Conservation (phyloP, 305 asterid species). For the Fraxinus xanthoxyloides region DNA sequence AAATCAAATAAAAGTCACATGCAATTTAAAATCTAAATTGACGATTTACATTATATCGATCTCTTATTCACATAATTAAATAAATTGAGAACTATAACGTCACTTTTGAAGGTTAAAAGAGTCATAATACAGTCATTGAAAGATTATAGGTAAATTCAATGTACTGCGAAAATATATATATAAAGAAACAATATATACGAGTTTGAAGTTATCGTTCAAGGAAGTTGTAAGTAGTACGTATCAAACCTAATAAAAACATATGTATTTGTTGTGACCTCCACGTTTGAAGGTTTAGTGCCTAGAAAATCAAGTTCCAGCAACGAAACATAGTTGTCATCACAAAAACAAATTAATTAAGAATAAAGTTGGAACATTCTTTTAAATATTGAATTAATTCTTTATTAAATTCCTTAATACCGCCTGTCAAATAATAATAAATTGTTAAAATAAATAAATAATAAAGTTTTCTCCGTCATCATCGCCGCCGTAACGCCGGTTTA, state of each 20-base stretch:
- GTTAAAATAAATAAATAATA: not conserved
- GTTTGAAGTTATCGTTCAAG: not conserved
- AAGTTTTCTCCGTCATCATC: not conserved
- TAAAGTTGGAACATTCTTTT: slow-evolving; percentile 1
- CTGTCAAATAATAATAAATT: not conserved
- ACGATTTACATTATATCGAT: not conserved
- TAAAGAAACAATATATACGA: no score
- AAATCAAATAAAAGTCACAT: not conserved
- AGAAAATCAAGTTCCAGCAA: not conserved
- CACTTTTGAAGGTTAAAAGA: not conserved
- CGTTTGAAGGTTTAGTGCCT: not conserved
- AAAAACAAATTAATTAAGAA: not conserved
- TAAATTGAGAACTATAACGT: not conserved
- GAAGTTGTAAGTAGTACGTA: not conserved
- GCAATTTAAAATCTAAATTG: not conserved
- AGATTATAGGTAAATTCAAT: not conserved
- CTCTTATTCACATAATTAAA: not conserved
- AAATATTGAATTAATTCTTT: not conserved
- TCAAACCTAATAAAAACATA: not conserved
- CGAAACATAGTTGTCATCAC: not conserved
- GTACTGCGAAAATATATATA: no score
- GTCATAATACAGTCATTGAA: not conserved
- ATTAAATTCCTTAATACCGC: not conserved
- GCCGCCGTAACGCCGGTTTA: not conserved
- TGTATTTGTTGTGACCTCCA: not conserved